These are phyloP conservation scores for Hymenoscyphus linearis DNA, from an alignment of 2,329 filamentous ascomycete genomes.

Conservation along the genomic window DNA sequence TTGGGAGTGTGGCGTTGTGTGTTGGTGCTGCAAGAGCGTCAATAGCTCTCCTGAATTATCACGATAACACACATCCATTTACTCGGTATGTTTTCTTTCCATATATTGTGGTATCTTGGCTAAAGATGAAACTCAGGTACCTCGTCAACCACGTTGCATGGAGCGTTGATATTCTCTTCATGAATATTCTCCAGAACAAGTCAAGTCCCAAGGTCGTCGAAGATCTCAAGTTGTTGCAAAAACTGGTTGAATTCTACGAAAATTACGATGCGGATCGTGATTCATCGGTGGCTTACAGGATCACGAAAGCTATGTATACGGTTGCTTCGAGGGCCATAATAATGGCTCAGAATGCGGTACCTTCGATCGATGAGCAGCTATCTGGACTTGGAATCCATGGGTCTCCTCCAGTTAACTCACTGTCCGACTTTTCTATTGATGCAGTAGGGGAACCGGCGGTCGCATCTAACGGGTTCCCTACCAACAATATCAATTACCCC, in stretches of 20 bases:
- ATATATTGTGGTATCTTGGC: not conserved
- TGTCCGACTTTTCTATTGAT: not conserved
- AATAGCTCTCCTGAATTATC: constrained; percentile 13
- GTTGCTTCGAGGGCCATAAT: constrained; percentile 13
- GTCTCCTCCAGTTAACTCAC: not conserved
- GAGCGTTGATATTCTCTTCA: constrained; percentile 18
- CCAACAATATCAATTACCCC: not conserved
- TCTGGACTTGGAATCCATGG: not conserved
- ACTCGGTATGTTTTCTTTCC: constrained; percentile 7
- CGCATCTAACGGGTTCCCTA: not conserved
- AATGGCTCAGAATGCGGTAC: constrained; percentile 3
- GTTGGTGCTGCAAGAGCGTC: constrained; percentile 15
- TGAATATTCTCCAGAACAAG: constrained; percentile 18
- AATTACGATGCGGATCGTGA: constrained; percentile 10
- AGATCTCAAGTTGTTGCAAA: constrained; percentile 12
- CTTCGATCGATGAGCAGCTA: not conserved
- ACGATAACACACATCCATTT: constrained; percentile 15
- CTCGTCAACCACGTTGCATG: constrained; percentile 16
- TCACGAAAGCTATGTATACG: constrained; percentile 10
- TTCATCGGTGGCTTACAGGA: constrained; percentile 5
- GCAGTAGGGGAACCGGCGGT: not conserved
- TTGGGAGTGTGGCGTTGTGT: constrained; percentile 16
- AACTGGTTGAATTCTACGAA: constrained; percentile 11
- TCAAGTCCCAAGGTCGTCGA: constrained; percentile 7
- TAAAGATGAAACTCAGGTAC: constrained; percentile 5